Base-by-base conservation (phyloP, 495 filamentous ascomycete genomes). In the Echria macrotheca region DNA sequence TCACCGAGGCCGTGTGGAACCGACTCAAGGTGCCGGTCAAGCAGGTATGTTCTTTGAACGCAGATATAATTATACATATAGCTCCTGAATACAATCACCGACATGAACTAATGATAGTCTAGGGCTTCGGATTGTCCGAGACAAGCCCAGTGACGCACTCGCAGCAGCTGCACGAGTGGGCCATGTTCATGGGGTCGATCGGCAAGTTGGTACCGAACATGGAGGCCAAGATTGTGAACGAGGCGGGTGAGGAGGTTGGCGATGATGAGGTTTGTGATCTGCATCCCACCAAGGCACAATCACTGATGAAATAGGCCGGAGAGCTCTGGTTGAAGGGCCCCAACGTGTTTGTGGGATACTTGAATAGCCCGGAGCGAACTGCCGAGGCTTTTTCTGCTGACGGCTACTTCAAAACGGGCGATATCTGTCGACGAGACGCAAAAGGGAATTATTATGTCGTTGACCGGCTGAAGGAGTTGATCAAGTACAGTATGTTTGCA, bases 401-500 rank as follows among this genome's bases (percentile, higher is more conserved):
- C 52, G 86, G 86, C 2, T 95, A 81, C 68, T 93, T 93, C 69
- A 87, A 82, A 56, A 93, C 88, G 1, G 89, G 89, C 0, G 89
- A 95, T 57, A 70, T 84, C 33, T 83, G 76, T 12, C 72, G 71
- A 21, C 68, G 80, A 14, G 83, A 86, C 57, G 56, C 67, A 10
- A 58, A 75, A 12, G 80, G 81, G 3, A 72, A 80, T 50, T 66
- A 65, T 14, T 73, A 70, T 49, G 70, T 91, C 60, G 89, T 87
- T 1, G 89, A 91, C 56, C 83, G 89, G n/a, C 75, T 89, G 17
- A 95, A 95, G 74, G 89, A 95, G 65, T 69, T 95, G 36, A 93
- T 95, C 69, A 94, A 94, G 69, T 93, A 93, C 64, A 83, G 70
- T 73, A 59, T 69, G 61, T 56, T 39, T 50, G 1, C 5, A 11